A percentile compares a stretch with the other conserved stretches of the same genome.
Conservation (phyloP, 495 filamentous ascomycete genomes). For the Hypoxylon subgilvum region DNA sequence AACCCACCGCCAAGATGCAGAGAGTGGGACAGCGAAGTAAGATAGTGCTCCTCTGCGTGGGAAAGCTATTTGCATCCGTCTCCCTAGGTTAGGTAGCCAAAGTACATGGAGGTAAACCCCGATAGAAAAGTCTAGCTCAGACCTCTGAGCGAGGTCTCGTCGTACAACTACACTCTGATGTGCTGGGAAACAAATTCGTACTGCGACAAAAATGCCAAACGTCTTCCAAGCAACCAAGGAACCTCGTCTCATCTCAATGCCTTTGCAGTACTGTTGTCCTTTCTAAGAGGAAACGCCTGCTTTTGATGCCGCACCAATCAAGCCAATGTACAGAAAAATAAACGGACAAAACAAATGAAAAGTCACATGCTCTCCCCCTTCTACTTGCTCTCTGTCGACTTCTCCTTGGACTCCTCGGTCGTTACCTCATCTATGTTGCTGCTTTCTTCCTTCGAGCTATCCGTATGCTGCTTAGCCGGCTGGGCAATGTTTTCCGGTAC, state of each 20-base stretch:
- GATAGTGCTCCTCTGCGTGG: too few relatives aligned
- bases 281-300: conserved; percentile 25
- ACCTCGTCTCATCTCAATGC: background rate
- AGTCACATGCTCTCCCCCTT: conserved; percentile 11
- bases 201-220: too few relatives aligned
- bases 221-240: too few relatives aligned
- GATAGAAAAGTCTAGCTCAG: too few relatives aligned
- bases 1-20: too few relatives aligned
- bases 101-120: too few relatives aligned
- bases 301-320: conserved; percentile 21
- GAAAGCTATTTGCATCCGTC: too few relatives aligned
- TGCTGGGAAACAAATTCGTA: too few relatives aligned
- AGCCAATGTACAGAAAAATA: conserved; percentile 15
- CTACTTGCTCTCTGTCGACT: conserved; percentile 20
- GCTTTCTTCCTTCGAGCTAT: conserved; percentile 14
- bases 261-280: background rate
- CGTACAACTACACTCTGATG: too few relatives aligned
- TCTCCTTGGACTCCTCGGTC: conserved; percentile 5
- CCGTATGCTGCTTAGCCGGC: conserved; percentile 1
- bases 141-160: too few relatives aligned
- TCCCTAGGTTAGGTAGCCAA: too few relatives aligned
- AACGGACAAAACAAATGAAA: conserved; percentile 8
- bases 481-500: conserved; percentile 8
- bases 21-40: too few relatives aligned
- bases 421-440: background rate